phyloP scores from a whole-genome alignment of 1,284 basidiomycete species.

The Pholiota adiposa region DNA sequence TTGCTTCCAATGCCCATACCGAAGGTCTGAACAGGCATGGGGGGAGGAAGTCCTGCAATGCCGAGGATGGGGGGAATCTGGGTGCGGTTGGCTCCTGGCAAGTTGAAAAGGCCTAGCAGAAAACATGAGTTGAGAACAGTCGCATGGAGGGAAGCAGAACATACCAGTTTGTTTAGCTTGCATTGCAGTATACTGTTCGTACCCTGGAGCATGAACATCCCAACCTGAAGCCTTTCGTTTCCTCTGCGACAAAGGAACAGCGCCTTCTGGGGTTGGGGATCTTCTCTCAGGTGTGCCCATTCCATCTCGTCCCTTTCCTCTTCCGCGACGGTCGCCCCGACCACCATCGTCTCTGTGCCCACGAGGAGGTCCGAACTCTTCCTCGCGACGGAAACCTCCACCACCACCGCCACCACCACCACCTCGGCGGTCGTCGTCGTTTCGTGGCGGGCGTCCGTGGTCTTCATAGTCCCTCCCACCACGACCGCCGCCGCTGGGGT shows the following conservation, averaged over 20 bases:
- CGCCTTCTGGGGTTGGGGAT: conserved; percentile 90
- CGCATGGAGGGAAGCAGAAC: conserved; percentile 24
- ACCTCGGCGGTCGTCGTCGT: conserved; percentile 30
- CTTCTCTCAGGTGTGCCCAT: conserved; percentile 76
- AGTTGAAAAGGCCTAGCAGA: conserved; percentile 81
- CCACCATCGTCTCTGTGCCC: conserved; percentile 52
- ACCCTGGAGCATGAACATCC: conserved; percentile 95
- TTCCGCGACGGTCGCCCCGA: conserved; percentile 48
- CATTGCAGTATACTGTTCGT: conserved; percentile 92
- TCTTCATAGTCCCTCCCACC: conserved; percentile 27
- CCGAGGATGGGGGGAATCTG: conserved; percentile 83
- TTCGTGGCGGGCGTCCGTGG: conserved; percentile 22
- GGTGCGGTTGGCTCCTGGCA: conserved; percentile 89
- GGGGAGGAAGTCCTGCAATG: conserved; percentile 78
- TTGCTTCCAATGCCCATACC: conserved; percentile 85
- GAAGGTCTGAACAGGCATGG: conserved; percentile 81
- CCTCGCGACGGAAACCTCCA: conserved; percentile 49
- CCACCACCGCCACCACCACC: conserved; percentile 6
- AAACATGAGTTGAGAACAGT: conserved; percentile 7
- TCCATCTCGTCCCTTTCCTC: conserved; percentile 42
- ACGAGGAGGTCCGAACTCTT: conserved; percentile 50
- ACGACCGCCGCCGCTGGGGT: conserved; percentile 20
- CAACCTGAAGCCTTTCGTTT: conserved; percentile 90
- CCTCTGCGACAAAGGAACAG: conserved; percentile 83
- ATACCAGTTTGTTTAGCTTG: conserved; percentile 96